These are phyloP conservation scores for Fulvia fulva DNA, from an alignment of 2,329 filamentous ascomycete genomes.

Conservation along the genomic window DNA sequence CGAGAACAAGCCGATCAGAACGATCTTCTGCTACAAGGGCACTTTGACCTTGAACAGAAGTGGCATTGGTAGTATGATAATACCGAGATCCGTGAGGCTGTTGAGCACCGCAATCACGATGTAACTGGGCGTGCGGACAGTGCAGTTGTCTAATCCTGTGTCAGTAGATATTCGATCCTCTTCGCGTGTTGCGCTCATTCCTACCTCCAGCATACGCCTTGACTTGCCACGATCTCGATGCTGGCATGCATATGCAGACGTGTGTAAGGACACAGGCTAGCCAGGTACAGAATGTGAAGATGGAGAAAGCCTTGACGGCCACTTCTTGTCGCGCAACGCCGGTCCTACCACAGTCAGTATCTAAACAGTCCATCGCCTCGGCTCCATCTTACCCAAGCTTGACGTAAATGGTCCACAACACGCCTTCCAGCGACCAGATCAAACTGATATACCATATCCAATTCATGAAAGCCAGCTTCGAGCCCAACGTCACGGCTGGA, in stretches of 20 bases:
- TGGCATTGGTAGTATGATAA: conserved; percentile 56
- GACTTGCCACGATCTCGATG: conserved; percentile 32
- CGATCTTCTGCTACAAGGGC: conserved; percentile 49
- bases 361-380: neutral
- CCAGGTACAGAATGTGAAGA: conserved; percentile 28
- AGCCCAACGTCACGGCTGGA: conserved; percentile 25
- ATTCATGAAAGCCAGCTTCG: conserved; percentile 31
- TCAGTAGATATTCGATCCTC: neutral
- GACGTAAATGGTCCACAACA: conserved; percentile 33
- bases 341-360: conserved; percentile 10
- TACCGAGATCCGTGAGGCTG: conserved; percentile 57
- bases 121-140: conserved; percentile 46
- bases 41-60: conserved; percentile 51
- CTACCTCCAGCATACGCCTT: conserved; percentile 24
- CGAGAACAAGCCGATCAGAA: conserved; percentile 50
- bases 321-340: conserved; percentile 28
- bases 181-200: neutral
- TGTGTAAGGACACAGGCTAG: conserved; percentile 30
- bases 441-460: conserved; percentile 36
- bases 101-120: conserved; percentile 59
- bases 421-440: conserved; percentile 34
- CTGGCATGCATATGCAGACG: conserved; percentile 30
- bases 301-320: conserved; percentile 23
- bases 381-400: conserved; percentile 17
- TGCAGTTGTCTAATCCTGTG: conserved; percentile 21